Percentiles rank a stretch among this genome's conserved stretches.
Conservation (phyloP, 2,329 filamentous ascomycete genomes). For the Alternaria panax region DNA sequence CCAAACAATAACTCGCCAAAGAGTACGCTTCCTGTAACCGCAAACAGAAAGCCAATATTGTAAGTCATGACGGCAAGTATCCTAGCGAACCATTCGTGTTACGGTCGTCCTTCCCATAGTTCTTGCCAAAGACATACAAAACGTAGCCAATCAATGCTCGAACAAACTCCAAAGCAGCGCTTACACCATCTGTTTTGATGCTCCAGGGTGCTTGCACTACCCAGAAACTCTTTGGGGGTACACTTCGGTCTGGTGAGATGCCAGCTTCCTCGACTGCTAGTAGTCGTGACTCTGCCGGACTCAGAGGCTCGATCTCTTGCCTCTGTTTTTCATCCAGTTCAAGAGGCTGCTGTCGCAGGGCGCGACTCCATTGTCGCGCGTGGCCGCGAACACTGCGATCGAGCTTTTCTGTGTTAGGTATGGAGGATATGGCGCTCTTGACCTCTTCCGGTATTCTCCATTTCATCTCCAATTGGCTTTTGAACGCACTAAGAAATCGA, state of each 20-base stretch:
- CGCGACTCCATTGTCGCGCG: slow-evolving; percentile 24
- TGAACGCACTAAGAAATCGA: slow-evolving; percentile 41
- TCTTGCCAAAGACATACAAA: slow-evolving; percentile 27
- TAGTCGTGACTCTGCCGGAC: slow-evolving; percentile 9
- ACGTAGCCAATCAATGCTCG: slow-evolving; percentile 40
- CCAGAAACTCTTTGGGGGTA: slow-evolving; percentile 22
- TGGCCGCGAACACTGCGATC: slow-evolving; percentile 9
- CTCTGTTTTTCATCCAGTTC: slow-evolving; percentile 20
- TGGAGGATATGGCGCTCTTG: not conserved
- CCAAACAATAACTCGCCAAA: slow-evolving; percentile 40
- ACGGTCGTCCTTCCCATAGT: not conserved
- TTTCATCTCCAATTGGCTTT: slow-evolving; percentile 33
- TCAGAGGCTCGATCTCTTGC: slow-evolving; percentile 29
- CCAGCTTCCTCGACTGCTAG: slow-evolving; percentile 1
- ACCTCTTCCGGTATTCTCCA: slow-evolving; percentile 19
- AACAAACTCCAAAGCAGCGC: slow-evolving; percentile 32
- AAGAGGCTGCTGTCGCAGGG: slow-evolving; percentile 7
- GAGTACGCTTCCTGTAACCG: slow-evolving; percentile 39
- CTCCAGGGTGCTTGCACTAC: slow-evolving; percentile 28
- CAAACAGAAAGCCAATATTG: slow-evolving; percentile 42
- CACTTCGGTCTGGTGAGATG: not conserved
- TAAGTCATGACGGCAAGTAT: slow-evolving; percentile 47
- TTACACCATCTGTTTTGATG: slow-evolving; percentile 27
- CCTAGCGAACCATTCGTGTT: slow-evolving; percentile 15
- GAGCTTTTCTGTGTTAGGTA: slow-evolving; percentile 3